Evolutionary conservation across 495 filamentous ascomycete genomes (phyloP).

Genomic region (Aspergillus incahuasiensis): DNA sequence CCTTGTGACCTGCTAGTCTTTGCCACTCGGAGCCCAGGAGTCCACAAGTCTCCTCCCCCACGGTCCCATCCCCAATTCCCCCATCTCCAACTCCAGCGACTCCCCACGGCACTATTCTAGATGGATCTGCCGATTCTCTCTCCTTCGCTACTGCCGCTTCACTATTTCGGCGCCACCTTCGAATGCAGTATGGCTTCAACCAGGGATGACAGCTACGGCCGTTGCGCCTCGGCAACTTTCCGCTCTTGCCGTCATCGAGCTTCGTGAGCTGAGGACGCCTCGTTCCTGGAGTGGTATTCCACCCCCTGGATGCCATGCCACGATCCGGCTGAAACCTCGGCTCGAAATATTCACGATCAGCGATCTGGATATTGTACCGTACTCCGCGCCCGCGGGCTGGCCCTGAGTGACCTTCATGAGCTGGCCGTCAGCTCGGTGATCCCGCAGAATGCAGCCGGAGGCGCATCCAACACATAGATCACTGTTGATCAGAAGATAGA

Average conservation of each 20-base stretch:
- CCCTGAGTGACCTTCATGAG: slow-evolving; percentile 8
- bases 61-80: not conserved
- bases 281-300: not conserved
- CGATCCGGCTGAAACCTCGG: slow-evolving; percentile 5
- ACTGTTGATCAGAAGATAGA: slow-evolving; percentile 12
- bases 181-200: not conserved
- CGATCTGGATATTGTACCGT: slow-evolving; percentile 1
- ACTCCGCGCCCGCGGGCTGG: slow-evolving; percentile 4
- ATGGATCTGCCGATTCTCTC: not conserved
- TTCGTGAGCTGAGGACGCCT: not conserved
- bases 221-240: slow-evolving; percentile 17
- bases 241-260: not conserved
- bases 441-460: not conserved
- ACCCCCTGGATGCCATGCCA: not conserved
- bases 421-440: slow-evolving; percentile 4
- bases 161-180: slow-evolving; percentile 3
- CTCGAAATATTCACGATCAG: not conserved
- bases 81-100: not conserved
- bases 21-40: not conserved
- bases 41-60: not conserved
- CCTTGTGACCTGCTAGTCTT: slow-evolving; percentile 21
- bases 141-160: not conserved
- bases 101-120: not conserved
- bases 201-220: not conserved
- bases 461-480: not conserved